phyloP scores from a whole-genome alignment of 768 basidiomycete genomes.

The Pisolithus microcarpus region DNA sequence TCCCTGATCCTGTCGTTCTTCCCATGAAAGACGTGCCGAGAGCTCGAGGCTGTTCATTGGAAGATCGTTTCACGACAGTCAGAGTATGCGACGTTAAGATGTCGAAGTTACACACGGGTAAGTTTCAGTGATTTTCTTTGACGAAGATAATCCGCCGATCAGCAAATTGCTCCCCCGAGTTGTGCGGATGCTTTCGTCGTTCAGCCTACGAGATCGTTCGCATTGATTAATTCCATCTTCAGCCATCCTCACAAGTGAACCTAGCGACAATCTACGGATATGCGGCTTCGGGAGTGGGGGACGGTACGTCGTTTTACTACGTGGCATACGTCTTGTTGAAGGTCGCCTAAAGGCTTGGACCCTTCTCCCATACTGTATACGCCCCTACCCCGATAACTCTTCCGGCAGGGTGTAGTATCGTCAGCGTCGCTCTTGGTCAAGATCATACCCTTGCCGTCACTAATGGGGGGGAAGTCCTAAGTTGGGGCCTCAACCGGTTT shows the following conservation, averaged over 20 bases:
- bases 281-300: conserved; percentile 91
- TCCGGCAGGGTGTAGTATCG: conserved; percentile 44
- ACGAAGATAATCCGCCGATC: background rate
- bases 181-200: too few relatives aligned
- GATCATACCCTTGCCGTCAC: conserved; percentile 92
- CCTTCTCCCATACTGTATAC: conserved; percentile 73
- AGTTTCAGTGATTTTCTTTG: conserved; percentile 7
- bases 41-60: conserved; percentile 19
- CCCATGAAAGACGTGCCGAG: conserved; percentile 12
- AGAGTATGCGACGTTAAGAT: conserved; percentile 63
- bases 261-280: conserved; percentile 63
- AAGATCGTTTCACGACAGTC: conserved; percentile 54
- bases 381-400: conserved; percentile 54
- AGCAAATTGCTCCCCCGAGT: too few relatives aligned
- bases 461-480: conserved; percentile 70
- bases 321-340: background rate
- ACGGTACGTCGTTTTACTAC: conserved; percentile 37
- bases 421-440: conserved; percentile 77
- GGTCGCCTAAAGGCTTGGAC: conserved; percentile 49
- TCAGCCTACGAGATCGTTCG: too few relatives aligned
- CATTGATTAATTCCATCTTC: background rate
- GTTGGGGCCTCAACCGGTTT: conserved; percentile 89
- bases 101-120: conserved; percentile 87
- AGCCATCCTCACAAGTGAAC: conserved; percentile 68
- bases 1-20: conserved; percentile 71